Conservation (phyloP, 2,329 filamentous ascomycete genomes). For the Fusarium chlamydosporum region DNA sequence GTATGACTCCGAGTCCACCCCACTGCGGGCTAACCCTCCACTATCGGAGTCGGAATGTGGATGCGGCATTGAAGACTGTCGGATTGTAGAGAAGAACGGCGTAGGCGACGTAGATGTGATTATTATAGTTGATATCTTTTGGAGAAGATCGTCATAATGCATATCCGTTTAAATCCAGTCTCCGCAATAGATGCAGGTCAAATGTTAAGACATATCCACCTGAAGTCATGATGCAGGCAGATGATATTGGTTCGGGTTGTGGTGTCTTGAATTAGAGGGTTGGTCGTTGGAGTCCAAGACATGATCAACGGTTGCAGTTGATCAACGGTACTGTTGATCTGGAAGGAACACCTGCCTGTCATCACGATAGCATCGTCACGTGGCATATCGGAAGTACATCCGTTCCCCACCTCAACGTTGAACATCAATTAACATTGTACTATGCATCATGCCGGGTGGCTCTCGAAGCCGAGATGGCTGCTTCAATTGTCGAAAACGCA, state of each 20-base stretch:
- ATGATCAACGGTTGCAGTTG: background rate
- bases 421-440: background rate
- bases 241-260: no score
- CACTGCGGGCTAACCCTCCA: constrained; percentile 51
- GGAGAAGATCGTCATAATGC: constrained; percentile 15
- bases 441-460: constrained; percentile 45
- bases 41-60: constrained; percentile 38
- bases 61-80: background rate
- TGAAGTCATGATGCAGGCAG: background rate
- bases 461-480: constrained; percentile 53
- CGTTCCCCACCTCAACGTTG: constrained; percentile 20
- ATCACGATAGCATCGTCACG: constrained; percentile 18
- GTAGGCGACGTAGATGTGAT: background rate
- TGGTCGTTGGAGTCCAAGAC: no score
- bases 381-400: constrained; percentile 19
- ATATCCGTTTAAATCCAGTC: constrained; percentile 25
- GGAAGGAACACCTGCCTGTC: background rate
- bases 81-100: background rate
- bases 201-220: constrained; percentile 10
- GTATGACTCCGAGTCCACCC: constrained; percentile 46
- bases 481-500: constrained; percentile 64
- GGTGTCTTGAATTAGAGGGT: no score
- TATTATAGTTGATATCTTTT: background rate
- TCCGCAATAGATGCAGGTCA: constrained; percentile 32
- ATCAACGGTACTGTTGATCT: background rate